These are phyloP conservation scores for Fraxinus platypoda DNA, from an alignment of 305 asterid species.

Conservation along the genomic window DNA sequence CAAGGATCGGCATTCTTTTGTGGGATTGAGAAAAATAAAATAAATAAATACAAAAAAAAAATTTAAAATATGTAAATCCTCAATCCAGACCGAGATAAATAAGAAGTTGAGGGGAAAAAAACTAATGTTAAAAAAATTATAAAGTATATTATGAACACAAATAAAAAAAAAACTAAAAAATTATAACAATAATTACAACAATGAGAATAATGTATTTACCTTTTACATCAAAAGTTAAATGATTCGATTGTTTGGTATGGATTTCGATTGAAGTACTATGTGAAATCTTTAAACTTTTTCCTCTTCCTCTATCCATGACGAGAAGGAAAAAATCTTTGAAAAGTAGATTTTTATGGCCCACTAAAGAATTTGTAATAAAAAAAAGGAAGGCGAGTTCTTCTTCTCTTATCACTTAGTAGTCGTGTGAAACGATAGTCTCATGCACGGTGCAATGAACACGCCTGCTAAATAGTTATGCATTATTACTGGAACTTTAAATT, in stretches of 20 bases:
- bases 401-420: background rate
- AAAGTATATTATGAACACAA: background rate
- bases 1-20: background rate
- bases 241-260: no score
- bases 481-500: background rate
- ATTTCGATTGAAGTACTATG: background rate
- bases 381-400: background rate
- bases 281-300: background rate
- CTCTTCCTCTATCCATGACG: background rate
- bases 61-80: no score
- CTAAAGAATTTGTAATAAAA: no score
- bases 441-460: background rate
- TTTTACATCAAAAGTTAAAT: no score
- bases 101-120: background rate
- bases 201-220: no score
- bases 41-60: no score
- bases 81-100: background rate
- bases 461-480: background rate
- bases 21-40: background rate
- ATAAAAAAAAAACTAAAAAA: no score
- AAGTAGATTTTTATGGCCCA: background rate
- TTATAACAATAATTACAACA: no score
- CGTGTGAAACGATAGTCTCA: background rate
- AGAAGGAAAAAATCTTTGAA: background rate
- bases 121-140: background rate